A percentile compares a stretch with the other conserved stretches of the same genome.
Conservation (phyloP, 169 alveolate genomes). For the Besnoitia besnoiti region DNA sequence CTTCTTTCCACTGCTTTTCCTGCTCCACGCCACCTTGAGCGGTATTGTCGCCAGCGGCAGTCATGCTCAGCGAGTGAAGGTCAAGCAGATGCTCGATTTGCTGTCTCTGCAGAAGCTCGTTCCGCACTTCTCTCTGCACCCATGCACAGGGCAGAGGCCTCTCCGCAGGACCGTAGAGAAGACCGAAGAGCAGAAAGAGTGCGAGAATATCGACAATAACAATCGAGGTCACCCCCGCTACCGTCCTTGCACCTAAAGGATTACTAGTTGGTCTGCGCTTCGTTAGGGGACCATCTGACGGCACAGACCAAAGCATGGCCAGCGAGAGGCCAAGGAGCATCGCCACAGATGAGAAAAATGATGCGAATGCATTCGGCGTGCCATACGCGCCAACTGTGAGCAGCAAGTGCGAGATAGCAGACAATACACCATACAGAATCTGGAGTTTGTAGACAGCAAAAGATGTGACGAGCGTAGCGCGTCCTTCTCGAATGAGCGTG, state of each 20-base stretch:
- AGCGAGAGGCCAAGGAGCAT: conserved; percentile 79
- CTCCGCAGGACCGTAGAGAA: conserved; percentile 30
- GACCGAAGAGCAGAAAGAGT: background rate
- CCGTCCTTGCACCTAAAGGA: conserved; percentile 12
- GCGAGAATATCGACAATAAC: background rate
- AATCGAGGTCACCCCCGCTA: conserved; percentile 16
- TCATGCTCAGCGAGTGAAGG: background rate
- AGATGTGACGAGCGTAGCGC: conserved; percentile 87
- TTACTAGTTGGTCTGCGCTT: conserved; percentile 16
- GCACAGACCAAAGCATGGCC: conserved; percentile 64
- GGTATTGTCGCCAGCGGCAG: too few relatives aligned
- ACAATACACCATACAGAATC: conserved; percentile 86
- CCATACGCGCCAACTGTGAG: conserved; percentile 69
- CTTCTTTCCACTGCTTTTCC: too few relatives aligned
- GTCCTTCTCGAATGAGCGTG: conserved; percentile 76
- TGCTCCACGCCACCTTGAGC: too few relatives aligned
- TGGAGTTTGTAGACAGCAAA: conserved; percentile 87
- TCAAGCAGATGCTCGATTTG: conserved; percentile 7
- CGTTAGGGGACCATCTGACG: background rate
- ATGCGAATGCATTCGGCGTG: conserved; percentile 62
- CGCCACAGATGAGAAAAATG: conserved; percentile 82
- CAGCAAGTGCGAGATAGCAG: conserved; percentile 81
- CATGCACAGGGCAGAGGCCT: conserved; percentile 33
- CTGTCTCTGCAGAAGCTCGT: conserved; percentile 17
- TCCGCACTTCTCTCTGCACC: conserved; percentile 3